Conservation (phyloP, 1,284 basidiomycete genomes). For the Ganoderma multipileum region DNA sequence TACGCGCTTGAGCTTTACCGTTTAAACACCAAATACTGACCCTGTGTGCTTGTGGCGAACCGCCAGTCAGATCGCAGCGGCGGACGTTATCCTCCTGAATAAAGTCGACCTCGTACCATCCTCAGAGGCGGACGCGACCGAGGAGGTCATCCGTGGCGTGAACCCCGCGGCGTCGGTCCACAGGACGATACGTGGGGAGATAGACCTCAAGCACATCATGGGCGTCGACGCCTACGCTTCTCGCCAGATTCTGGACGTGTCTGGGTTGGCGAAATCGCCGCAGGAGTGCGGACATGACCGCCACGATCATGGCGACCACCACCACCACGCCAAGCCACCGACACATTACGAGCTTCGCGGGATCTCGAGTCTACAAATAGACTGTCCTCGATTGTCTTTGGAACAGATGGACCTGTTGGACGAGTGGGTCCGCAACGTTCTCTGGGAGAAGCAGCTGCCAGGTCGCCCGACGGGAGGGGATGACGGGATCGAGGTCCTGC, state of each 20-base stretch:
- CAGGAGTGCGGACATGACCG: slow-evolving; percentile 31
- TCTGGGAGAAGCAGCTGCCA: slow-evolving; percentile 76
- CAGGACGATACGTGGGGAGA: slow-evolving; percentile 69
- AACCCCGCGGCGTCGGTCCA: slow-evolving; percentile 83
- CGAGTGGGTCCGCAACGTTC: slow-evolving; percentile 76
- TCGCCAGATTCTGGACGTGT: slow-evolving; percentile 35
- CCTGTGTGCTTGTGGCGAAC: neutral
- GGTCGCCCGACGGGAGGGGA: slow-evolving; percentile 32
- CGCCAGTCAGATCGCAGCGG: slow-evolving; percentile 85
- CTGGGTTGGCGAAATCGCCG: slow-evolving; percentile 6
- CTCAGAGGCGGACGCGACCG: slow-evolving; percentile 50
- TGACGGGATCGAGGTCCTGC: slow-evolving; percentile 63
- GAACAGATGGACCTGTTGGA: slow-evolving; percentile 62
- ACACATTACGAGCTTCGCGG: slow-evolving; percentile 71
- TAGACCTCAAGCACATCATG: slow-evolving; percentile 79
- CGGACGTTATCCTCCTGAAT: slow-evolving; percentile 91
- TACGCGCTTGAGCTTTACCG: slow-evolving; percentile 38
- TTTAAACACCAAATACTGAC: slow-evolving; percentile 1
- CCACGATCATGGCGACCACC: slow-evolving; percentile 44
- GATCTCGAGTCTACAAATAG: slow-evolving; percentile 76
- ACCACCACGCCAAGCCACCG: slow-evolving; percentile 37
- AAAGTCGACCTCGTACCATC: slow-evolving; percentile 79
- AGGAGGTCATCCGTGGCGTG: slow-evolving; percentile 67
- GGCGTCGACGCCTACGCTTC: slow-evolving; percentile 78
- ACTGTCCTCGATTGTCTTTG: slow-evolving; percentile 62